Evolutionary conservation across 139 green algal species (phyloP), one percentile per base, ranked within the genome.

Genomic region (Asterochloris erici): DNA sequence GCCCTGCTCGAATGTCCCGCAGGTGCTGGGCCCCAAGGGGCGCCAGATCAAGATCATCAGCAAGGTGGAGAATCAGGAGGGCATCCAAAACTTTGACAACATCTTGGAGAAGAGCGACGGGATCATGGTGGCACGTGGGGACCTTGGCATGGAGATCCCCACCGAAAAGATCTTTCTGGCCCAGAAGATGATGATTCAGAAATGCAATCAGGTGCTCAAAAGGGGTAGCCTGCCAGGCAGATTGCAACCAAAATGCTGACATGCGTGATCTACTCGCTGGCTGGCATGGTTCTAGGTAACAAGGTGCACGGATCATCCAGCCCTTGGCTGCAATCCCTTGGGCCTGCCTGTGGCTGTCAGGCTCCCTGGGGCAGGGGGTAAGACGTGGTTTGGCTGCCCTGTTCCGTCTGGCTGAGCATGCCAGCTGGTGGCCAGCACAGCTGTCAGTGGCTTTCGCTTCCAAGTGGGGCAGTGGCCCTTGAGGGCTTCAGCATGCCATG

Each of bases 101-200:
- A 98, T 99, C 86, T 87, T 99, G 81, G 85, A 87, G 6, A 93
- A 93, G 83, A 95, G 91, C 9, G 96, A 98, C 83, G 93, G 86
- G 73, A 90, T 96, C 84, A 98, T 98, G 93, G 87, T 94, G 61
- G 96, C 96, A 0, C 92, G 96, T 60, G 97, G 97, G 28, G 97
- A 99, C 87, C 89, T 99, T 87, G 97, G 97, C 79, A 99, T 99
- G 95, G 97, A 99, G 88, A 98, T 99, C 86, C 95, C 96, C 63
- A 97, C 98, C 9, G 96, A 99, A 80, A 99, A 98, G 92, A 98
- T 99, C 84, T 99, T 99, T 90, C 91, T 99, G 79, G 96, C 94
- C 13, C 96, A 99, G 88, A 99, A 99, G 91, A 94, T 97, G 88
- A 98, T 98, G 94, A 98, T 98, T 86, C 94, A 97, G 74, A 96